Evolutionary conservation across 306 rosid genomes (phyloP), one percentile per base, ranked within the genome.

Genomic region (Dryas octopetala): DNA sequence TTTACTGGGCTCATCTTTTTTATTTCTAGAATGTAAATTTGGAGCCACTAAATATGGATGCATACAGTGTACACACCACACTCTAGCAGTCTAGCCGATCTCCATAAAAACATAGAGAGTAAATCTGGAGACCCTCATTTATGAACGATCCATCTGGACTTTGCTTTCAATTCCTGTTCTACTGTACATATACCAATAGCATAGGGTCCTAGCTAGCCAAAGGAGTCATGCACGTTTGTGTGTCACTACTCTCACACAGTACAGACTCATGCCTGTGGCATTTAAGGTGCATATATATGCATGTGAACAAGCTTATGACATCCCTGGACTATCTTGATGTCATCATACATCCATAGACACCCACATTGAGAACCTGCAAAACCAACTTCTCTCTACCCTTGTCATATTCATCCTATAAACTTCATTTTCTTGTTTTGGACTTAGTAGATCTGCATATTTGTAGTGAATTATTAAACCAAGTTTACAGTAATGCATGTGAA

Each of bases 281-380:
- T 84, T 67, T 83, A 76, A 76, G 74, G 48, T 83, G 74, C 78
- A 76, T 74, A 80, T 78, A 45, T 76, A 60, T 67, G 76, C 83
- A 82, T 80, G 83, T 78, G 84, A 86, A 63, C 74, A 71, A 74
- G 80, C 81, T 75, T 74, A 32, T 58, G 41, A 78, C 57, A 54
- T 76, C 62, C 76, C 16, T 81, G 68, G 16, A 63, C 63, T 72
- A 61, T 69, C 76, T 46, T 68, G 58, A 74, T 81, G 85, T 74
- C 77, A 54, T 79, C 78, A 74, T 70, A 78, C 60, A 50, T n/a
- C 73, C 74, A 44, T 48, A 43, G 15, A 70, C 41, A 19, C 70
- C 53, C 72, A 17, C 86, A 66, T 86, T 43, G 77, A 82, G 88
- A 81, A 84, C 71, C 81, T 74, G 77, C 86, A 63, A 76, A 38